Evolutionary conservation across 306 rosid species (phyloP), one percentile per base, ranked within the genome.

Genomic region (Citrullus amarus): DNA sequence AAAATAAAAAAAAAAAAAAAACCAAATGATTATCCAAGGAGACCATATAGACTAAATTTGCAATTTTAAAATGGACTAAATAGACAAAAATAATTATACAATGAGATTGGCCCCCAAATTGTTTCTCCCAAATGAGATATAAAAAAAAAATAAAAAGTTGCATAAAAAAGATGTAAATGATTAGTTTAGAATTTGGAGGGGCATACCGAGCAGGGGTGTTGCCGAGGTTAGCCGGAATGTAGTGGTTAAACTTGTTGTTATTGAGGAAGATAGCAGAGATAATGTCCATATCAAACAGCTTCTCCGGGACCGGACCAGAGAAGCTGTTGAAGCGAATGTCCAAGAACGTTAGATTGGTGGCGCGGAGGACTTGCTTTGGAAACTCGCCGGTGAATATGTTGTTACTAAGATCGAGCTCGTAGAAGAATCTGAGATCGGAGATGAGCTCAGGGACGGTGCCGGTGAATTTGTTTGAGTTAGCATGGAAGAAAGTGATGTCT

Each of bases 371-470:
- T 6, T 81, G 51, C 0, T 0, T 0, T 2, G 98, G 98, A 22
- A 93, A 93, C 4, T 0, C 0, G 1, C 93, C 90, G 0, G 0
- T 0, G 0, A 86, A 25, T 8, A 81, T 75, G 90, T 90, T 92
- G 87, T 89, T 93, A 63, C 97, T 93, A 18, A 93, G 86, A 48
- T 93, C 98, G 1, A 91, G 85, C 85, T 93, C 97, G 83, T 9
- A 93, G 70, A 93, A 88, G 80, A 0, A 93, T 0, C 10, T 3
- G 41, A 53, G 65, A 0, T 6, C 65, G 14, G 1, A 0, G 72
- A 72, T 79, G 0, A 10, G 4, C 1, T 13, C 32, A 0, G 96
- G 96, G 55, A 89, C 8, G 0, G 0, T 0, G 3, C 82, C 83
- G 2, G 85, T 36, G 87, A 89, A 92, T 36, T 80, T 79, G 86